Conservation (phyloP, 352 stramenopile species). For the Phytophthora niederhauseri region DNA sequence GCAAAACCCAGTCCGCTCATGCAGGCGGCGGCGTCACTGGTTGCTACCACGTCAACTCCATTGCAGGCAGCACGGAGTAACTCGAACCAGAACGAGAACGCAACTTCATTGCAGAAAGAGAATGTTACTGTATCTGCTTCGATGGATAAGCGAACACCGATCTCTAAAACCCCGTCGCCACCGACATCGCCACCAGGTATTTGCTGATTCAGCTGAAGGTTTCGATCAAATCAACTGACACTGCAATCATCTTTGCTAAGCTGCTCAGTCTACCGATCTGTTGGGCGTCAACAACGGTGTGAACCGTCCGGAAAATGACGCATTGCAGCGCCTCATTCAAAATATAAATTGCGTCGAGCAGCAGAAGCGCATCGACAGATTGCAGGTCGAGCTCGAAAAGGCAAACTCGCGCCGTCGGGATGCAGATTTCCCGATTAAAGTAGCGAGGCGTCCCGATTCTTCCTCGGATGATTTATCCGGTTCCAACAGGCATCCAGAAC, state of each 20-base stretch:
- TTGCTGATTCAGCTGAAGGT: conserved; percentile 1
- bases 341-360: conserved; percentile 42
- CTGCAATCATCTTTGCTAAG: not conserved
- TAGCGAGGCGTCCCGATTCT: not conserved
- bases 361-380: conserved; percentile 41
- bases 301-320: conserved; percentile 14
- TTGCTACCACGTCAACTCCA: not conserved
- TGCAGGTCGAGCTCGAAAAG: conserved; percentile 42
- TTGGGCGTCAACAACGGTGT: conserved; percentile 14
- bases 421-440: not conserved
- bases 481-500: not conserved
- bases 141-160: not conserved
- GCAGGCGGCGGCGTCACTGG: conserved; percentile 29
- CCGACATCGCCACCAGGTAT: conserved; percentile 15
- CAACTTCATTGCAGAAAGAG: not conserved
- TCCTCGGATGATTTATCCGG: conserved; percentile 1
- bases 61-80: not conserved
- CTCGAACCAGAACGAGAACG: conserved; percentile 17
- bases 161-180: not conserved
- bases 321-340: conserved; percentile 31
- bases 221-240: not conserved
- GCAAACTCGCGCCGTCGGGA: conserved; percentile 29
- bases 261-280: not conserved
- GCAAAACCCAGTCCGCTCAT: conserved; percentile 32
- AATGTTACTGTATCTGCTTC: not conserved